These are phyloP conservation scores for Vaccinium darrowii DNA, from an alignment of 148 eudicot species.

Conservation along the genomic window DNA sequence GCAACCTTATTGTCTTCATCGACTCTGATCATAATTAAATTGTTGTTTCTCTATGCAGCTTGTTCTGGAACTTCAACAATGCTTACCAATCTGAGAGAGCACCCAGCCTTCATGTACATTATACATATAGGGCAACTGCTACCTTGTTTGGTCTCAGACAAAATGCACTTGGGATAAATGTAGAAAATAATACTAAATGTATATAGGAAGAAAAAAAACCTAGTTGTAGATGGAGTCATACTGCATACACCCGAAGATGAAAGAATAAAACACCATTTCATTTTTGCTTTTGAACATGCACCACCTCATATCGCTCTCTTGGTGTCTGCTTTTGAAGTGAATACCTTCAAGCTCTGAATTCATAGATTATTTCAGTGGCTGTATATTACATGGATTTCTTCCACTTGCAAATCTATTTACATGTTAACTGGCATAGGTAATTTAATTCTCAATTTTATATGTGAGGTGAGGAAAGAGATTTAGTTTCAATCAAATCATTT, in stretches of 20 bases:
- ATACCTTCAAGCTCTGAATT: not conserved
- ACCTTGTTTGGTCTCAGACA: not conserved
- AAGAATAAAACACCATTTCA: not conserved
- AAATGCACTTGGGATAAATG: not conserved
- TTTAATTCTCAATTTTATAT: not conserved
- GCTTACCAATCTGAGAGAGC: slow-evolving; percentile 2
- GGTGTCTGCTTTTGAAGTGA: slow-evolving; percentile 3
- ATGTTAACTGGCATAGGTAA: not conserved
- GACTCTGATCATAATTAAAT: not conserved
- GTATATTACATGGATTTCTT: not conserved
- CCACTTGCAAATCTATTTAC: not conserved
- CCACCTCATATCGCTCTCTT: not conserved
- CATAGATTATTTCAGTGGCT: not conserved
- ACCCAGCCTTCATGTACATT: not conserved
- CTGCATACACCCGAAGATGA: not conserved
- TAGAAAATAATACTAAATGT: not conserved
- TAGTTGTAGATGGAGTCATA: not conserved
- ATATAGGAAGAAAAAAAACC: not conserved
- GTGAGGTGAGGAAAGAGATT: not conserved
- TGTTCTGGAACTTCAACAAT: not conserved
- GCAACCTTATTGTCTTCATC: not conserved
- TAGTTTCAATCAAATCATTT: not conserved
- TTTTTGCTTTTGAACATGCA: not conserved
- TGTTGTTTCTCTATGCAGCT: slow-evolving; percentile 8
- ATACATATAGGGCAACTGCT: not conserved